phyloP scores from a whole-genome alignment of 1,139 yeast species.

The Yamadazyma conglobata region DNA sequence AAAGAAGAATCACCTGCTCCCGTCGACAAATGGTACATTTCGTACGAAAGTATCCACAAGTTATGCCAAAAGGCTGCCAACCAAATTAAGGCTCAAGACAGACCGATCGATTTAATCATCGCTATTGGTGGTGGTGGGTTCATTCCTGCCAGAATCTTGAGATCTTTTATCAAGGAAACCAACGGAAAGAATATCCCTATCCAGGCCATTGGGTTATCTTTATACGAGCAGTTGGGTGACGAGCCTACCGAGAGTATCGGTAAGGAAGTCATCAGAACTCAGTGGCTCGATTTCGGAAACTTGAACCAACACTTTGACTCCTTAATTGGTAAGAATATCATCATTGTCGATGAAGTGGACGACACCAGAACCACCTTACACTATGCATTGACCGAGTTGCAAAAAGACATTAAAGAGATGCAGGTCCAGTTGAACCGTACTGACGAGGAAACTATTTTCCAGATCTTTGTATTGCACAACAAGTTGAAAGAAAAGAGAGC shows the following conservation, averaged over 20 bases:
- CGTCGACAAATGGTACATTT: conserved; percentile 48
- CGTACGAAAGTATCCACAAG: conserved; percentile 61
- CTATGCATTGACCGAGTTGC: conserved; percentile 56
- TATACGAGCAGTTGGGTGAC: conserved; percentile 55
- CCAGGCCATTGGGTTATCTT: conserved; percentile 61
- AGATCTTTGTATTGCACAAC: conserved; percentile 58
- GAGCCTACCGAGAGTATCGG: conserved; percentile 49
- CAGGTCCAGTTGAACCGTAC: conserved; percentile 43
- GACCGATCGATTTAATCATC: conserved; percentile 55
- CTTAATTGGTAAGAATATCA: conserved; percentile 55
- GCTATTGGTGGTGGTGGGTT: conserved; percentile 73
- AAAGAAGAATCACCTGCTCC: conserved; percentile 3
- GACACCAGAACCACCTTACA: conserved; percentile 66
- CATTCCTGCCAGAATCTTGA: conserved; percentile 61
- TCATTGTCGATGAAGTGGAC: conserved; percentile 69
- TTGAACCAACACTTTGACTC: conserved; percentile 51
- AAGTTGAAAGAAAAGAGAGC: conserved; percentile 57
- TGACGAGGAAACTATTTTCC: conserved; percentile 44
- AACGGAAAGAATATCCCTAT: conserved; percentile 60
- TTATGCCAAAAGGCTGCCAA: conserved; percentile 55
- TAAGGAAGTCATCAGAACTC: conserved; percentile 59
- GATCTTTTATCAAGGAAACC: conserved; percentile 54
- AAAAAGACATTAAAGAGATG: conserved; percentile 54
- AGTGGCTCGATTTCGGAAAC: conserved; percentile 63
- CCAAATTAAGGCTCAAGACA: conserved; percentile 35